Evolutionary conservation across 2,329 filamentous ascomycete species (phyloP), one percentile per base, ranked within the genome.

Genomic region (Epichloe typhina): DNA sequence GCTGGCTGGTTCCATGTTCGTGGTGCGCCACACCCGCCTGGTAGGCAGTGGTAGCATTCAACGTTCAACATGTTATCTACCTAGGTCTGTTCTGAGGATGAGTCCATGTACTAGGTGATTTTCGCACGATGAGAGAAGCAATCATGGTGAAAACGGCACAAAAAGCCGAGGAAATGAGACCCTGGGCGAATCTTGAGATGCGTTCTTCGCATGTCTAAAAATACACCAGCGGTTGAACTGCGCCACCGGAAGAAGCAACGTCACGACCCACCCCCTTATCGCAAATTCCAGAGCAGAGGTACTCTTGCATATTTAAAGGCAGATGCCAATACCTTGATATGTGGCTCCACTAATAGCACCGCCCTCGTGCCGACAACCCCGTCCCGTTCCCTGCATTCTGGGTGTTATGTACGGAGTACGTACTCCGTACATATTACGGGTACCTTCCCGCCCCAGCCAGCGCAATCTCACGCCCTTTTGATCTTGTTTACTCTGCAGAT

Each of bases 391-490:
- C n/a, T 46, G 44, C 15, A 43, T 26, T 26, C 23, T 26, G 23
- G 23, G 23, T 26, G 21, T 21, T 21, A 21, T 21, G 21, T 21
- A 21, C 21, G 19, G 19, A 19, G 2, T 19, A 19, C 3, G 4
- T 21, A 21, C 21, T 21, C 19, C 19, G 19, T 19, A 19, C 21
- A 23, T 23, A 8, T 26, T 26, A 26, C 26, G 7, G 26, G 6
- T 26, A 8, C 37, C 46, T 40, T 40, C 37, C 15, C n/a, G 12
- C n/a, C 46, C 46, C 23, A 26, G 23, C 21, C 31, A 39, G 36
- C 46, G 46, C 36, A 47, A 47, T 47, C 36, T 37, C 19, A 19
- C 38, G n/a, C n/a, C 38, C 46, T 39, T 40, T 51, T 44, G 31
- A 23, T 31, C n/a, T 31, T 35, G 35, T 38, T 43, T 9, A 3